Evolutionary conservation across 352 stramenopile species (phyloP), one percentile per base, ranked within the genome.

Genomic region (Phytophthora megakarya): DNA sequence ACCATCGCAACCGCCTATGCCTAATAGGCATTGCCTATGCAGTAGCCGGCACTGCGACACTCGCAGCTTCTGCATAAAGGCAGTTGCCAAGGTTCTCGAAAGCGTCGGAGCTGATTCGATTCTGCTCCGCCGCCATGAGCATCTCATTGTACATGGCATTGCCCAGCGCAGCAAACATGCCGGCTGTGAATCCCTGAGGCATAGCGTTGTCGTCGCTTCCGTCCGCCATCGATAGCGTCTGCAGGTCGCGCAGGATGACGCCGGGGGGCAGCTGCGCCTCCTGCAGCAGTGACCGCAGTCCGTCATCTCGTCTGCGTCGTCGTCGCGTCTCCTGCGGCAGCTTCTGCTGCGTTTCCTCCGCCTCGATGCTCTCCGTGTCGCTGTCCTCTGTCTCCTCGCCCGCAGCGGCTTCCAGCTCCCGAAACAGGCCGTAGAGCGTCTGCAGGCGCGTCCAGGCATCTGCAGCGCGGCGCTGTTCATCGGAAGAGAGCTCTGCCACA

Each of bases 101-200:
- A 2, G 78, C 62, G 28, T 86, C 70, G 35, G 67, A 65, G 39
- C 76, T 76, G 55, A 89, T 83, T 6, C 61, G 66, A 40, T 76
- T 76, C 57, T 76, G 74, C 38, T 81, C 61, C 43, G 68, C 70
- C 12, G 77, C 60, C 37, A 66, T 62, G 16, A 81, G 43, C 79
- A 92, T 93, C 45, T 93, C 84, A 18, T 72, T 75, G 64, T 87
- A 88, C 37, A 92, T 61, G 22, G 75, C 81, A 54, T 89, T 76
- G n/a, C 84, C 84, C 18, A 93, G 57, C 40, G 74, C 71, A 8
- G 65, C 65, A 53, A 93, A 93, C 81, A 90, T 89, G 26, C 79
- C 66, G 16, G 84, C 62, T 25, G 82, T 87, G 59, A 93, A 93
- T 13, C 84, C 84, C 40, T 90, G 76, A 0, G 84, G 80, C 54